phyloP scores from a whole-genome alignment of 306 rosid genomes.

The Crotalaria pallida region DNA sequence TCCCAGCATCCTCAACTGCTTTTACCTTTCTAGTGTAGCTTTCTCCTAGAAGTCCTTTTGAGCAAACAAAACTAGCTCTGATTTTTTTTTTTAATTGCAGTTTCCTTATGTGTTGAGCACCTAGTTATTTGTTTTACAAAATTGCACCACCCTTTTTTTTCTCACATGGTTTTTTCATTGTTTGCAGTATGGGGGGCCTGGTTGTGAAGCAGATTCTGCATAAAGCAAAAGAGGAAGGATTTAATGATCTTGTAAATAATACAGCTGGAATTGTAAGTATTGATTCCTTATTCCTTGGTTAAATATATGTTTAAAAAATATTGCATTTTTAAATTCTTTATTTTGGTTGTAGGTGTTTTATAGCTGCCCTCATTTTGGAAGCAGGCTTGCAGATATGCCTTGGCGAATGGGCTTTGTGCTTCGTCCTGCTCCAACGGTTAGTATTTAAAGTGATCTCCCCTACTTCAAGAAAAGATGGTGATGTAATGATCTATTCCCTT shows the following conservation, averaged over 20 bases:
- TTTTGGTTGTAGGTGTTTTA: constrained; percentile 72
- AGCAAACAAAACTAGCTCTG: neutral
- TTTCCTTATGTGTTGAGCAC: neutral
- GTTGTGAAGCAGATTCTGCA: constrained; percentile 91
- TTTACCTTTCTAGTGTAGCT: neutral
- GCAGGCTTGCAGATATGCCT: constrained; percentile 98
- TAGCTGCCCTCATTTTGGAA: constrained; percentile 99
- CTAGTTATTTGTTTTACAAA: constrained; percentile 8
- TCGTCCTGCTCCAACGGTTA: constrained; percentile 89
- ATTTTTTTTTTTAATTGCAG: neutral
- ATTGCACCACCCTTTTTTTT: neutral
- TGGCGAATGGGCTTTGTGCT: constrained; percentile 94
- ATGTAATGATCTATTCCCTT: neutral
- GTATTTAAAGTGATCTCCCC: constrained; percentile 31
- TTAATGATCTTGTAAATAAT: constrained; percentile 67
- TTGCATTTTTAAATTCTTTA: constrained; percentile 13
- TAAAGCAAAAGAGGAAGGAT: constrained; percentile 67
- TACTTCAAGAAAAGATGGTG: neutral
- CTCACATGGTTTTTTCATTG: constrained; percentile 1
- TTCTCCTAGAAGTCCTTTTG: constrained; percentile 11
- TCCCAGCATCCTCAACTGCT: neutral
- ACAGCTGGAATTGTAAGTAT: constrained; percentile 81
- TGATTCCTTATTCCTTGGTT: constrained; percentile 18
- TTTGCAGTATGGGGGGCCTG: constrained; percentile 93
- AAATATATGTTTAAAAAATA: constrained; percentile 1